Base-by-base conservation (phyloP, 768 basidiomycete genomes). In the Lentinula lateritia region DNA sequence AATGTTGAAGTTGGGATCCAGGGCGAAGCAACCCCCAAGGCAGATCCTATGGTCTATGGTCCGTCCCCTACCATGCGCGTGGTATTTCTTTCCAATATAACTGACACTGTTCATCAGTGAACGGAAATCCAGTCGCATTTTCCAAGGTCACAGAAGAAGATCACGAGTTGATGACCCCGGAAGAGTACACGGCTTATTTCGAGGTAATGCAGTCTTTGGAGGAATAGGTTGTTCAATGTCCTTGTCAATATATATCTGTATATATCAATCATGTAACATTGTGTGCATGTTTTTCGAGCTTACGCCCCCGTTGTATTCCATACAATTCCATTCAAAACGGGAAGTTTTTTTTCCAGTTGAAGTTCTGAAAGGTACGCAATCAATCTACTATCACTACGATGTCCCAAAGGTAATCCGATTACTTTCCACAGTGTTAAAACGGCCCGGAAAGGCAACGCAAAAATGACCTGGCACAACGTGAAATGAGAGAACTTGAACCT, bases 161-260 rank as follows among this genome's bases (percentile, higher is more conserved):
- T 70, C 89, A 94, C 67, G 95, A 94, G 52, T 69, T 87, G 66
- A 97, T 97, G 95, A 92, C 92, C 3, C 88, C 92, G 1, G 95
- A 95, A 60, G 95, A 97, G 73, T 96, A 96, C 70, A 86, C 87
- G 35, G 84, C 85, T 38, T 93, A 83, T 74, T 93, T 87, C 69
- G 85, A 90, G 66, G 77, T 92, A 63, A 77, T 86, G 70, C 83
- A 84, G 72, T 76, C 80, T 56, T 78, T 72, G 34, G 59, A 60
- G 20, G 39, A 6, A 18, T 50, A 50, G 35, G 20, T 35, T 58
- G 8, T 9, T 38, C 28, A 28, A 42, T 28, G 23, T 48, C 20
- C 23, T 18, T 48, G 12, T 15, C 10, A 28, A 28, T 28, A 28
- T 28, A 23, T 23, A n/a, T n/a, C n/a, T n/a, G n/a, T n/a, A 23